Conservation (phyloP, 257 asterid genomes). For the Osmanthus fragrans region DNA sequence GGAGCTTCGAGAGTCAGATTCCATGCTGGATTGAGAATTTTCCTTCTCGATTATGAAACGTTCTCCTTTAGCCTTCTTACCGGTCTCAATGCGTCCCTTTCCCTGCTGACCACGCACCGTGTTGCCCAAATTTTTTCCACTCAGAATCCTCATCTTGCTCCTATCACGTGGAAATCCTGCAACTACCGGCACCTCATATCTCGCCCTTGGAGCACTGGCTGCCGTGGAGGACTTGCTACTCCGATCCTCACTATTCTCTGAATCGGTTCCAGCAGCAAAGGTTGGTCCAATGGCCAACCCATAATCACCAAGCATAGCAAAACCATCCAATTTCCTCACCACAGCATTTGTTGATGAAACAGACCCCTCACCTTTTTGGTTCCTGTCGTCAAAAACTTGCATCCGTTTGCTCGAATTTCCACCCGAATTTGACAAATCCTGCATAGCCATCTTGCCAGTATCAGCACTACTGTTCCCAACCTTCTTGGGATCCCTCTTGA, state of each 20-base stretch:
- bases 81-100: slow-evolving; percentile 42
- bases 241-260: slow-evolving; percentile 64
- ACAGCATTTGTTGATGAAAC: slow-evolving; percentile 69
- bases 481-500: slow-evolving; percentile 49
- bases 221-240: slow-evolving; percentile 87
- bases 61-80: slow-evolving; percentile 68
- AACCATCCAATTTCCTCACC: slow-evolving; percentile 41
- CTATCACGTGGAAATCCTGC: slow-evolving; percentile 37
- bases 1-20: slow-evolving; percentile 74
- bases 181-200: slow-evolving; percentile 36
- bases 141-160: slow-evolving; percentile 34
- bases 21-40: slow-evolving; percentile 75
- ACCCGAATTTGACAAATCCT: slow-evolving; percentile 31
- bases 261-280: slow-evolving; percentile 45
- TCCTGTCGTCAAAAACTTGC: slow-evolving; percentile 36
- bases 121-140: slow-evolving; percentile 45
- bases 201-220: slow-evolving; percentile 60
- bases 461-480: slow-evolving; percentile 39
- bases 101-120: slow-evolving; percentile 41
- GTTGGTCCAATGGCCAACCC: slow-evolving; percentile 33
- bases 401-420: slow-evolving; percentile 38
- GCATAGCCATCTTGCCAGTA: slow-evolving; percentile 28
- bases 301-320: slow-evolving; percentile 35
- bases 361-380: slow-evolving; percentile 58
- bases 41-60: slow-evolving; percentile 65